phyloP scores from a whole-genome alignment of 306 rosid genomes.

The Abrus precatorius region DNA sequence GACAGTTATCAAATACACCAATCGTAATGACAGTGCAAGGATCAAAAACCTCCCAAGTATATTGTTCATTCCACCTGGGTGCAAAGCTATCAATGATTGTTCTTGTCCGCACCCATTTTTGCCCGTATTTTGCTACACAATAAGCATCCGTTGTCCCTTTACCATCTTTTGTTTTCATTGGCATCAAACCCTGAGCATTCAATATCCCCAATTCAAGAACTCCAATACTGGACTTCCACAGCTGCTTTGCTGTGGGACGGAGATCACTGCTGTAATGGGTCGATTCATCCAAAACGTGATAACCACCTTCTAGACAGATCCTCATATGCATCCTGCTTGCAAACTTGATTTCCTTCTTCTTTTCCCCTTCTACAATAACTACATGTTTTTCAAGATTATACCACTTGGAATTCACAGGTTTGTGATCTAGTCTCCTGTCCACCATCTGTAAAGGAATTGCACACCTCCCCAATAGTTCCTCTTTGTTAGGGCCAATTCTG shows the following conservation, averaged over 20 bases:
- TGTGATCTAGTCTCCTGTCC: conserved; percentile 84
- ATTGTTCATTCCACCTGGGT: conserved; percentile 98
- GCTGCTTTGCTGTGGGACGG: conserved; percentile 88
- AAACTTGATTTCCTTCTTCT: conserved; percentile 91
- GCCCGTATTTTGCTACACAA: conserved; percentile 96
- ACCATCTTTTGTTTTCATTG: conserved; percentile 89
- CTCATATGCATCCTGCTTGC: conserved; percentile 93
- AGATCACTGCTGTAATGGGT: conserved; percentile 98
- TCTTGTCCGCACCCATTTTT: conserved; percentile 97
- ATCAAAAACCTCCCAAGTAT: conserved; percentile 97
- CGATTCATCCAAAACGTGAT: conserved; percentile 95
- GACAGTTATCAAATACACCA: conserved; percentile 96
- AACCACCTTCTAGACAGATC: conserved; percentile 94
- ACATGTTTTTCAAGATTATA: conserved; percentile 75
- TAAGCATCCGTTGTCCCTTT: conserved; percentile 93
- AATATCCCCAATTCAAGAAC: conserved; percentile 90
- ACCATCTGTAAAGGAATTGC: conserved; percentile 66
- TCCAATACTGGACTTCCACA: conserved; percentile 92
- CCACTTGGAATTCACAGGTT: conserved; percentile 86
- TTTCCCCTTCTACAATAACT: conserved; percentile 80
- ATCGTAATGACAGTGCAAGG: conserved; percentile 97
- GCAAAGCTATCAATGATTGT: conserved; percentile 91
- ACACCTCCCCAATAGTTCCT: conserved; percentile 82
- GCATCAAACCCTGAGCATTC: conserved; percentile 93
- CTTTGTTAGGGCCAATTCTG: conserved; percentile 87